Conservation (phyloP, 192 early-diverging fungal genomes). For the Entomortierella parvispora region DNA sequence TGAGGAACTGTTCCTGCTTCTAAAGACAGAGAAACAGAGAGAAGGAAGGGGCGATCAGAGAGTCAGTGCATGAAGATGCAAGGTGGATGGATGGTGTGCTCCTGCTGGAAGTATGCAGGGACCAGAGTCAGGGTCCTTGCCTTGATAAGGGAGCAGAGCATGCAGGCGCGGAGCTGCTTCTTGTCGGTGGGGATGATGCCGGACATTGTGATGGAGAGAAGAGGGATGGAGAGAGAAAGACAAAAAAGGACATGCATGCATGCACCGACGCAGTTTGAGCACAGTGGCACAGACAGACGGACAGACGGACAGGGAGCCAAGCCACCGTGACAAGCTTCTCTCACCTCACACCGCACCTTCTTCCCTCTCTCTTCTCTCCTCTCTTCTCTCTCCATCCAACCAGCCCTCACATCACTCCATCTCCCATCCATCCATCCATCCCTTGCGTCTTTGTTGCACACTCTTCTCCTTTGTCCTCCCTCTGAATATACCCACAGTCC, state of each 20-base stretch:
- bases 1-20: slow-evolving; percentile 76
- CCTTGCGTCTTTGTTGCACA: too few species aligned
- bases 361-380: neutral
- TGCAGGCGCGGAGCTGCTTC: slow-evolving; percentile 78
- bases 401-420: too few species aligned
- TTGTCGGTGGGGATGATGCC: slow-evolving; percentile 53
- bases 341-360: neutral
- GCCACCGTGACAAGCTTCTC: too few species aligned
- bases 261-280: neutral
- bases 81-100: neutral
- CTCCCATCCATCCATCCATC: too few species aligned
- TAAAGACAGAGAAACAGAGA: slow-evolving; percentile 24
- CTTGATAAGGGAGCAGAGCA: slow-evolving; percentile 84
- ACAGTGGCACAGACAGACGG: too few species aligned
- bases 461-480: neutral
- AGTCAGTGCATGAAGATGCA: neutral
- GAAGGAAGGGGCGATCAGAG: neutral
- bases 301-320: too few species aligned
- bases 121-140: slow-evolving; percentile 31
- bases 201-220: slow-evolving; percentile 20
- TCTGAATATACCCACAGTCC: neutral
- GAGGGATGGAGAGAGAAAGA: neutral
- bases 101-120: neutral
- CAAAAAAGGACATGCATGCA: neutral
- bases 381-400: neutral